Conservation (phyloP, 352 stramenopile genomes). For the Labyrinthula sp. region DNA sequence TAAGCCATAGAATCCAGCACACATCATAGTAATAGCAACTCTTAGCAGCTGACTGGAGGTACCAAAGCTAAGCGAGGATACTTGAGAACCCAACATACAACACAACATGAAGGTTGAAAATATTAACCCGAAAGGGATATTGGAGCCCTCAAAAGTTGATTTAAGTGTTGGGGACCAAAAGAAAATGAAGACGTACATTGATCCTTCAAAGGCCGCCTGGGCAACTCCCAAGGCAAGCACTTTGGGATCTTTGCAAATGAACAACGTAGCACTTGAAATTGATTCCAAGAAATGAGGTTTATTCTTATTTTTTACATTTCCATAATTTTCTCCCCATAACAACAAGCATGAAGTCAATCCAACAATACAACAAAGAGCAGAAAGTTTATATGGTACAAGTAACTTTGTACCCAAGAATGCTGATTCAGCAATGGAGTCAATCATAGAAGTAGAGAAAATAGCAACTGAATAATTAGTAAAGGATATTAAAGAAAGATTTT, state of each 20-base stretch:
- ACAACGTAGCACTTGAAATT: slow-evolving; percentile 37
- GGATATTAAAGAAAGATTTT: slow-evolving; percentile 54
- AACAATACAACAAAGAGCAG: slow-evolving; percentile 38
- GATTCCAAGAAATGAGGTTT: slow-evolving; percentile 37
- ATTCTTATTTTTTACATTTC: slow-evolving; percentile 36
- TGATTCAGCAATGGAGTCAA: slow-evolving; percentile 65
- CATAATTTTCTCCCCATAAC: slow-evolving; percentile 54
- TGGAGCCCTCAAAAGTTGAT: slow-evolving; percentile 1
- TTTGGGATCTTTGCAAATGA: no score
- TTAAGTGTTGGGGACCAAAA: slow-evolving; percentile 56
- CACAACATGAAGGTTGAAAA: slow-evolving; percentile 61
- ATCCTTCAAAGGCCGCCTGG: slow-evolving; percentile 45
- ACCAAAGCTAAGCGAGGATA: slow-evolving; percentile 44
- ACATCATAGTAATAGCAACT: slow-evolving; percentile 33
- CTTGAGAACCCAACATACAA: slow-evolving; percentile 48
- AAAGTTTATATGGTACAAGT: slow-evolving; percentile 48
- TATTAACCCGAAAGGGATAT: slow-evolving; percentile 52
- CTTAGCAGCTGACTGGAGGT: slow-evolving; percentile 35
- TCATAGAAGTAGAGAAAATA: no score
- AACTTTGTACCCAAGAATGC: slow-evolving; percentile 39
- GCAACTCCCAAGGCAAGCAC: slow-evolving; percentile 38
- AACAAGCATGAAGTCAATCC: slow-evolving; percentile 35
- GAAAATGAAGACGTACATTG: slow-evolving; percentile 69
- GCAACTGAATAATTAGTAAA: slow-evolving; percentile 64
- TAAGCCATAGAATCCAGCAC: slow-evolving; percentile 36